A percentile compares a stretch with the other conserved stretches of the same genome.
Evolutionary conservation across 2,329 filamentous ascomycete genomes (phyloP).

Genomic region (Phialophora verrucosa): DNA sequence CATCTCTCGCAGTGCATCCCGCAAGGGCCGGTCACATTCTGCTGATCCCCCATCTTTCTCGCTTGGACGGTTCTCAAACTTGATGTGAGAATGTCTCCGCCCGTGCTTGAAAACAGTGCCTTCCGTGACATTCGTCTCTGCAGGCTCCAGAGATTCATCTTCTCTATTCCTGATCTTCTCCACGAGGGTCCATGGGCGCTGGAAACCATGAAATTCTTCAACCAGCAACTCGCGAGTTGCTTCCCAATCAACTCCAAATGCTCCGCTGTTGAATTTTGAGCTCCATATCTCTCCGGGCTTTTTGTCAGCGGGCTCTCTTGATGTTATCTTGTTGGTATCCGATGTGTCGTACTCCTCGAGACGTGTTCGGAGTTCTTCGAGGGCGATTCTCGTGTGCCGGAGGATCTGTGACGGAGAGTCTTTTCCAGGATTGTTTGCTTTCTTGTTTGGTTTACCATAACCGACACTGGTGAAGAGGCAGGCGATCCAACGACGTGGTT

Average conservation of each 20-base stretch:
- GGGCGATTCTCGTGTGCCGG: slow-evolving; percentile 54
- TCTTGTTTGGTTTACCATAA: slow-evolving; percentile 53
- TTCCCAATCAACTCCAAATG: slow-evolving; percentile 63
- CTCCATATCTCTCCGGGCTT: slow-evolving; percentile 51
- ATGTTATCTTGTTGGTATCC: slow-evolving; percentile 21
- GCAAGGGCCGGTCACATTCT: neutral
- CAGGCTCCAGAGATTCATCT: neutral
- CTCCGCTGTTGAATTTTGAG: slow-evolving; percentile 63
- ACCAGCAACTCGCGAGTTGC: slow-evolving; percentile 54
- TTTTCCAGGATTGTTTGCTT: slow-evolving; percentile 36
- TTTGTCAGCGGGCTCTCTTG: slow-evolving; percentile 24
- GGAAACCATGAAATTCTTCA: slow-evolving; percentile 34
- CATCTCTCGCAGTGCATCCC: neutral
- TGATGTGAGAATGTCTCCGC: neutral
- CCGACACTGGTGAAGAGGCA: slow-evolving; percentile 63
- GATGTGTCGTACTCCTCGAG: slow-evolving; percentile 44
- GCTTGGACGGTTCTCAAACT: neutral
- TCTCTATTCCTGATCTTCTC: slow-evolving; percentile 8
- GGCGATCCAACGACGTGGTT: slow-evolving; percentile 59
- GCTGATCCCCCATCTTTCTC: neutral
- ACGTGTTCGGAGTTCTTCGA: slow-evolving; percentile 56
- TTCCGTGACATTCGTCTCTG: neutral
- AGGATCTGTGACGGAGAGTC: slow-evolving; percentile 55
- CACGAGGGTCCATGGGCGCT: slow-evolving; percentile 31
- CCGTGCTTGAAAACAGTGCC: neutral